phyloP scores from a whole-genome alignment of 176 grass and related monocot genomes.

The Zea luxurians region DNA sequence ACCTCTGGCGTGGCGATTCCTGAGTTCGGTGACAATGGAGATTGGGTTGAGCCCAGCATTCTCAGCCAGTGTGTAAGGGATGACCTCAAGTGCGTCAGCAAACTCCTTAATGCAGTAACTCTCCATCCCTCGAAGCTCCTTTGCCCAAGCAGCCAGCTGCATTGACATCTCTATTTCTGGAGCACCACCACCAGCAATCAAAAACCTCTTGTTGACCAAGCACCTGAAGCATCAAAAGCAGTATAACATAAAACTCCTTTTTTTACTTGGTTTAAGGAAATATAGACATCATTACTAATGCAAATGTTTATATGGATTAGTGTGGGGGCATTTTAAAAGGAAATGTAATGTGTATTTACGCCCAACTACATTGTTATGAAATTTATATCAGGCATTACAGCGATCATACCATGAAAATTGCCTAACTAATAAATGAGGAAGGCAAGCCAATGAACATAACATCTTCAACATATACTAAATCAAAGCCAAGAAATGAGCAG shows the following conservation, averaged over 20 bases:
- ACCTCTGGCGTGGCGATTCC: conserved; percentile 74
- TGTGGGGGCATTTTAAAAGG: not conserved
- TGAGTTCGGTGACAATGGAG: conserved; percentile 72
- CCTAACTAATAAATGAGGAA: too few species aligned
- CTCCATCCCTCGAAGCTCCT: conserved; percentile 86
- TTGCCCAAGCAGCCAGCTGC: conserved; percentile 80
- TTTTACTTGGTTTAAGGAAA: not conserved
- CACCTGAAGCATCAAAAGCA: conserved; percentile 44
- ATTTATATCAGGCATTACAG: not conserved
- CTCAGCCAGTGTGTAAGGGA: conserved; percentile 83
- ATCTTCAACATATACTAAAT: not conserved
- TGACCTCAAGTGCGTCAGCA: conserved; percentile 78
- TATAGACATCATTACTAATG: not conserved
- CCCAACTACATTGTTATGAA: not conserved
- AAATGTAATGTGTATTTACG: not conserved
- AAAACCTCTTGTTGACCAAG: conserved; percentile 81
- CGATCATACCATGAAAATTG: too few species aligned
- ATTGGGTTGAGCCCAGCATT: conserved; percentile 86
- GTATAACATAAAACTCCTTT: not conserved
- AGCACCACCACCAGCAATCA: conserved; percentile 89
- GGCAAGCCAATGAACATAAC: too few species aligned
- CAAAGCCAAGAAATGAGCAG: not conserved
- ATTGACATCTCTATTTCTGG: conserved; percentile 92
- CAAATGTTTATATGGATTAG: not conserved
- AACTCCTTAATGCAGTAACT: conserved; percentile 95